These are phyloP conservation scores for Gossypium ekmanianum DNA, from an alignment of 345 rosid species.

Conservation along the genomic window DNA sequence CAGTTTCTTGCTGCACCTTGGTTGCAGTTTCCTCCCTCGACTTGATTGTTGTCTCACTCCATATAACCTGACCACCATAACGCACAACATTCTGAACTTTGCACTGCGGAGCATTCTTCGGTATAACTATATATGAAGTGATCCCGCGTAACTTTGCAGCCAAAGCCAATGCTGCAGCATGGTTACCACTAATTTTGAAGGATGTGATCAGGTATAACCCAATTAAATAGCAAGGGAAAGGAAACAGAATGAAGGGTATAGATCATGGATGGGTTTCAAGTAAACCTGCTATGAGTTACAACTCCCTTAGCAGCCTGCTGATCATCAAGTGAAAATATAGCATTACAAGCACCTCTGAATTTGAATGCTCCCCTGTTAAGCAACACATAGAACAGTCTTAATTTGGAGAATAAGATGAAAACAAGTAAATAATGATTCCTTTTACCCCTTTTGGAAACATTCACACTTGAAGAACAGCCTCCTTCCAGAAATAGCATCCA, in stretches of 20 bases:
- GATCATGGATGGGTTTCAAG: background rate
- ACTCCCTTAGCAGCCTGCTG: constrained; percentile 78
- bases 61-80: constrained; percentile 70
- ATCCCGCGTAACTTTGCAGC: constrained; percentile 78
- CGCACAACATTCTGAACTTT: constrained; percentile 82
- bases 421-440: constrained; percentile 1
- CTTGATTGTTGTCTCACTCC: constrained; percentile 63
- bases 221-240: background rate
- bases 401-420: background rate
- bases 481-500: constrained; percentile 58
- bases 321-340: constrained; percentile 58
- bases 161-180: constrained; percentile 92
- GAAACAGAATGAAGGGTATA: background rate
- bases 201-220: constrained; percentile 15
- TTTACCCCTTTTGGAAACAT: constrained; percentile 90
- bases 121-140: constrained; percentile 71
- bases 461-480: constrained; percentile 78
- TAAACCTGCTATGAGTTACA: constrained; percentile 90
- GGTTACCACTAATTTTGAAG: constrained; percentile 65
- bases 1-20: constrained; percentile 63
- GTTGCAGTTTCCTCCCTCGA: constrained; percentile 67
- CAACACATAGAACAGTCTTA: background rate
- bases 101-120: constrained; percentile 84
- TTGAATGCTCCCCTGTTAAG: constrained; percentile 80
- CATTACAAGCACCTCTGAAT: constrained; percentile 94